Base-by-base conservation (phyloP, 495 filamentous ascomycete species). In the Saxophila tyrrhenica region DNA sequence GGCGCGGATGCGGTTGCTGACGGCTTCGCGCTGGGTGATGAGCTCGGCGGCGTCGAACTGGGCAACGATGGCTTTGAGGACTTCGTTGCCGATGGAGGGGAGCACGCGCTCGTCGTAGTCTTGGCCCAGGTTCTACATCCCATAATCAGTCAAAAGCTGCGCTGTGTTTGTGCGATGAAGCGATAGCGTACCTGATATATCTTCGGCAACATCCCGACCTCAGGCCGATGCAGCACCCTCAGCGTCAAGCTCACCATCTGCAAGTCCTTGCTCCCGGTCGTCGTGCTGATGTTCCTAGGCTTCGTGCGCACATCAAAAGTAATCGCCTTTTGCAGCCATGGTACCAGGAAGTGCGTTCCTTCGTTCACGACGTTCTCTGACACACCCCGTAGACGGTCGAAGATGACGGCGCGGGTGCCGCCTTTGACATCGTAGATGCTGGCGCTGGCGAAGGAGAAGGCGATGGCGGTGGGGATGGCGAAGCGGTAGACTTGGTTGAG, bases 171-270 rank as follows among this genome's bases (percentile, higher is more conserved):
- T 23, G 49, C 51, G 25, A 47, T 41, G 3, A 41, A 42, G 44
- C 51, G 58, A 35, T 17, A 13, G 52, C 75, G 53, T 70, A 97
- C 92, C 83, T 97, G 94, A 76, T 99, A 99, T 67, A 99, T 99
- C 72, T 87, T 94, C 20, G 92, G 92, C 68, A 99, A 72, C 62
- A 80, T 79, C 73, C 84, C 81, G 61, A 99, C 92, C 35, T 99
- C 91, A 25, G 92, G 92, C 57, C 92, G 78, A 74, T 97, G 92
- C 68, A 99, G 72, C 51, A 99, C 92, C 64, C 92, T 81, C 62
- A 99, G 76, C 32, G 92, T 99, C 78, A 99, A 78, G 78, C 87
- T 95, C 67, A 99, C 92, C 92, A 99, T 99, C 79, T 99, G 92
- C 72, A 99, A 69, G 73, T 99, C 92, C 80, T 99, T 99, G 77